These are phyloP conservation scores for Aspergillus fischeri DNA, from an alignment of 2,329 filamentous ascomycete genomes.

Conservation along the genomic window DNA sequence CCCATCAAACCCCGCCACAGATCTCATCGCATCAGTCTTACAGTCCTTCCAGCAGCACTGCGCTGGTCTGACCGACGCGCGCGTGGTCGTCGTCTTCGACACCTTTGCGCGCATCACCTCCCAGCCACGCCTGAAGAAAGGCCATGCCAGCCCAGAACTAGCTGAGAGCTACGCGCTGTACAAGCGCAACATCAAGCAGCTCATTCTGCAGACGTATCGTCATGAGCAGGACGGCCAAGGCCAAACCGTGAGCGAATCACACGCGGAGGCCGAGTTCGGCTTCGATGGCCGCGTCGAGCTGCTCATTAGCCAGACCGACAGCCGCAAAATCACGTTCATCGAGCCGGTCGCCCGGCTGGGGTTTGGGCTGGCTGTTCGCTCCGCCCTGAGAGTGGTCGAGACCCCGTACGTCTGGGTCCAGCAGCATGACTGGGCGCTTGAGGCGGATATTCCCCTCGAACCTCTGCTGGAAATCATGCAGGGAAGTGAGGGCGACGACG, in stretches of 20 bases:
- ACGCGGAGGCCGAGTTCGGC: conserved; percentile 4
- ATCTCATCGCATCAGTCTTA: conserved; percentile 4
- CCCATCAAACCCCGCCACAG: conserved; percentile 3
- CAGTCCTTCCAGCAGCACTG: conserved; percentile 4
- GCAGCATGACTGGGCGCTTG: conserved; percentile 9
- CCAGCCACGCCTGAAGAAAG: conserved; percentile 3
- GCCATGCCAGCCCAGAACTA: conserved; percentile 1
- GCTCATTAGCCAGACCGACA: conserved; percentile 1
- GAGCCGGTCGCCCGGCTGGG: conserved; percentile 4
- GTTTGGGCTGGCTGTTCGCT: conserved; percentile 7
- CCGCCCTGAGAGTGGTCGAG: conserved; percentile 3
- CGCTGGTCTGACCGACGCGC: neutral
- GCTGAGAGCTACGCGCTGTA: conserved; percentile 1
- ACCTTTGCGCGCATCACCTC: conserved; percentile 3
- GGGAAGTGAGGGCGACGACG: neutral
- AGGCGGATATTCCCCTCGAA: conserved; percentile 3
- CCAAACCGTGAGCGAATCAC: neutral
- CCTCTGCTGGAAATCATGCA: conserved; percentile 3
- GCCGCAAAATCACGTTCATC: conserved; percentile 2
- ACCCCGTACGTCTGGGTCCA: conserved; percentile 10
- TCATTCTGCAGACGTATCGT: neutral
- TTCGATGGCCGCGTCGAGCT: conserved; percentile 1
- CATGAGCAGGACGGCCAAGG: neutral
- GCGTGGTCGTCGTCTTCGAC: conserved; percentile 9
- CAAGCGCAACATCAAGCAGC: neutral